Conservation (phyloP, 163 green algal species). For the Prototheca cutis region DNA sequence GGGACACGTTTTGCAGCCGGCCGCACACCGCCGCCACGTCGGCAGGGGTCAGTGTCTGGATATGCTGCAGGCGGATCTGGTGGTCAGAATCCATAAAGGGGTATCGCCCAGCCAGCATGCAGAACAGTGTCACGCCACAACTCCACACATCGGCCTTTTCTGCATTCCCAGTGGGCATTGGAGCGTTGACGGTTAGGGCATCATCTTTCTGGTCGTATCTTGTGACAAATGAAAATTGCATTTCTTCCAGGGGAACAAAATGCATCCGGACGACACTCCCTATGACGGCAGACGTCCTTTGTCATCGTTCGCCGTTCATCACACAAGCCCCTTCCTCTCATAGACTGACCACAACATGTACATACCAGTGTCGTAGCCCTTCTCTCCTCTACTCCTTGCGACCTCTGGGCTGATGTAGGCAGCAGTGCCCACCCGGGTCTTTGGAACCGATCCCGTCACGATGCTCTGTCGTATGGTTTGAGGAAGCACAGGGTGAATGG, state of each 20-base stretch:
- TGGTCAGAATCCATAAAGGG: conserved; percentile 25
- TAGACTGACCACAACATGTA: too few relatives aligned
- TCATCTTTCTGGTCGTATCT: background rate
- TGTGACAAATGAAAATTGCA: too few relatives aligned
- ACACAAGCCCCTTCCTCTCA: too few relatives aligned
- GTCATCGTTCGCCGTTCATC: too few relatives aligned
- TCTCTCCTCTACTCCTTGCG: conserved; percentile 5
- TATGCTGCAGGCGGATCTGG: conserved; percentile 12
- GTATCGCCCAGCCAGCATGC: conserved; percentile 37
- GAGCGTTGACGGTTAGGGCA: background rate
- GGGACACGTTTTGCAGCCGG: conserved; percentile 10
- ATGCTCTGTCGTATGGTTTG: conserved; percentile 23
- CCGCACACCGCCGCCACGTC: conserved; percentile 7
- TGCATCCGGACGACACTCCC: too few relatives aligned
- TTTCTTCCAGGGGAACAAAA: too few relatives aligned
- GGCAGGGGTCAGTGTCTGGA: conserved; percentile 15
- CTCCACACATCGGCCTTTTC: conserved; percentile 35
- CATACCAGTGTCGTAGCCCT: conserved; percentile 16
- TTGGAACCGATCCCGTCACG: conserved; percentile 20
- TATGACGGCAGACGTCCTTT: too few relatives aligned
- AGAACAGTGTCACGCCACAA: conserved; percentile 37
- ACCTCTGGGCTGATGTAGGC: conserved; percentile 41
- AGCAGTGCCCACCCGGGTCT: conserved; percentile 34
- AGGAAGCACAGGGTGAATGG: background rate
- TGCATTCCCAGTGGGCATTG: background rate